phyloP scores from a whole-genome alignment of 2,329 filamentous ascomycete species.

The Proliferodiscus dingleyae region DNA sequence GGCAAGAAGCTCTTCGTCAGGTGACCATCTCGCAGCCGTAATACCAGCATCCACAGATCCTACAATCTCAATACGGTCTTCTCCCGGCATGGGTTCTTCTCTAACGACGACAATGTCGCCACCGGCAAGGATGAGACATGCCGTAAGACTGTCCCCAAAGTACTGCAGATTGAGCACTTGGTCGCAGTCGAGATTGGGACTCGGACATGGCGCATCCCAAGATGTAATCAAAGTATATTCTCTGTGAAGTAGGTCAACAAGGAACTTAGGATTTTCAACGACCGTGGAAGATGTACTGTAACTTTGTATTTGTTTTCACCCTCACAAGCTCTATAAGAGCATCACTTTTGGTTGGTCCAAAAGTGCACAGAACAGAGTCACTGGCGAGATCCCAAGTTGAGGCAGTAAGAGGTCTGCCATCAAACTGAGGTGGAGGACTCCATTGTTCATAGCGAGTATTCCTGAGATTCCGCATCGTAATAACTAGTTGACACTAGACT shows the following conservation, averaged over 20 bases:
- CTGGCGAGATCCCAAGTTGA: conserved; percentile 80
- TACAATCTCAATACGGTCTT: conserved; percentile 88
- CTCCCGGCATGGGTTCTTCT: conserved; percentile 60
- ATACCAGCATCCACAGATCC: conserved; percentile 93
- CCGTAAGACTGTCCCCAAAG: conserved; percentile 72
- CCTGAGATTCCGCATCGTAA: conserved; percentile 78
- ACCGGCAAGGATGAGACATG: conserved; percentile 79
- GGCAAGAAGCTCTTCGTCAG: conserved; percentile 85
- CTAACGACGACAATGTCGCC: conserved; percentile 86
- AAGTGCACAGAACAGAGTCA: conserved; percentile 74
- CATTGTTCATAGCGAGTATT: conserved; percentile 68
- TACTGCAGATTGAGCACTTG: conserved; percentile 75
- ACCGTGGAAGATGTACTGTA: too few species aligned
- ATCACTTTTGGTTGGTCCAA: conserved; percentile 70
- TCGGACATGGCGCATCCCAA: conserved; percentile 83
- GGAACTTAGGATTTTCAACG: too few species aligned
- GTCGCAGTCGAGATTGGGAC: conserved; percentile 71
- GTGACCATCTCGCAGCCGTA: conserved; percentile 84
- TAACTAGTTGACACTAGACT: conserved; percentile 3
- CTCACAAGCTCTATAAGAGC: conserved; percentile 68
- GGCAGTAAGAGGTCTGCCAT: conserved; percentile 58
- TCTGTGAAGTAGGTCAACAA: too few species aligned
- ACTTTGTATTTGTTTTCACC: conserved; percentile 40
- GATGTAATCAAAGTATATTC: conserved; percentile 55
- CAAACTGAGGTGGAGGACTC: conserved; percentile 47